A percentile compares a stretch with the other conserved stretches of the same genome.
Conservation (phyloP, 2,329 filamentous ascomycete genomes). For the Fusarium setosum region DNA sequence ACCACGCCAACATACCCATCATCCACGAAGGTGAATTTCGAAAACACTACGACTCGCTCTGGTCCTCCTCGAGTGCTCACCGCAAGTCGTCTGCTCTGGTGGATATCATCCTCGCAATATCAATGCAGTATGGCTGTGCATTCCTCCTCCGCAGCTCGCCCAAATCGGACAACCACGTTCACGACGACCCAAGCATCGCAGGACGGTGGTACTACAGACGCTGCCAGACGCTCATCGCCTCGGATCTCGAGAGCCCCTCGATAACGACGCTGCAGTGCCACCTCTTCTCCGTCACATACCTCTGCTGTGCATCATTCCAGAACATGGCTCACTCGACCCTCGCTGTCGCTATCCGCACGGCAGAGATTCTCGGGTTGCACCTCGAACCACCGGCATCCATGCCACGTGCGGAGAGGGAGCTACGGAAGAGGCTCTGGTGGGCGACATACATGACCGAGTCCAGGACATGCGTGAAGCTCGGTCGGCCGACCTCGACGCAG, state of each 20-base stretch:
- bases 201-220: constrained; percentile 60
- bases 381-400: background rate
- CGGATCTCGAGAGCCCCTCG: constrained; percentile 59
- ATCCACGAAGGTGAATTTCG: background rate
- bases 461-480: constrained; percentile 58
- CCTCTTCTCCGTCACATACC: constrained; percentile 57
- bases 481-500: constrained; percentile 54
- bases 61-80: constrained; percentile 29
- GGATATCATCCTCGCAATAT: constrained; percentile 64
- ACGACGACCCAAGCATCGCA: constrained; percentile 45
- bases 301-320: constrained; percentile 59
- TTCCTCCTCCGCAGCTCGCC: constrained; percentile 22
- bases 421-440: constrained; percentile 66
- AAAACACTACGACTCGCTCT: constrained; percentile 51
- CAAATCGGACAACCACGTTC: background rate
- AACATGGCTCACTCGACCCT: constrained; percentile 58
- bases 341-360: constrained; percentile 55
- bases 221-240: constrained; percentile 51
- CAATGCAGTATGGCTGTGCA: constrained; percentile 58
- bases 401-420: constrained; percentile 47
- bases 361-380: background rate
- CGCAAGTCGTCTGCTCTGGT: constrained; percentile 60
- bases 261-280: constrained; percentile 61
- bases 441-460: constrained; percentile 59
- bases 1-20: constrained; percentile 33